Base-by-base conservation (phyloP, 768 basidiomycete species). In the Auricularia sp. region DNA sequence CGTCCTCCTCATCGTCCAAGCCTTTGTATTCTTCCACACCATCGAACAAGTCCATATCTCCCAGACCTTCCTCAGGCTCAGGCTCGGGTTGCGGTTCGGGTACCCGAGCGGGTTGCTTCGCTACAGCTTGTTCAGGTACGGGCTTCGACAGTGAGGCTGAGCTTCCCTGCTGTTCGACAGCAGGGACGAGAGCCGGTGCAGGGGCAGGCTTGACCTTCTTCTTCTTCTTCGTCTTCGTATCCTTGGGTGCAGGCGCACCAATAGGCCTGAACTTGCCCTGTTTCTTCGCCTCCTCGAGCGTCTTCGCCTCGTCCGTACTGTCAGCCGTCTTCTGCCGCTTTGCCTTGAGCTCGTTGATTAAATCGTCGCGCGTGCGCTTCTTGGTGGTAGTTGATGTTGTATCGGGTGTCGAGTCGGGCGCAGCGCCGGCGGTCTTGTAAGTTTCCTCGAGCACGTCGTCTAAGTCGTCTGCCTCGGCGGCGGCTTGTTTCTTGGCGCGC, bases 11-110 rank as follows among this genome's bases (percentile, higher is more conserved):
- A 3, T 76, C 82, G 3, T 84, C 81, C 6, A 89, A 72, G 1
- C 90, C 90, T 62, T 88, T 81, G 71, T 95, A 97, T 61, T 92
- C 91, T 8, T 88, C 93, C 3, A 85, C 90, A 63, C 78, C 94
- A 1, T 85, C 89, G 72, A 97, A 97, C 54, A 97, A 95, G 71
- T 96, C 90, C 51, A 92, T 82, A 63, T 92, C 85, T 10, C 14
- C 14, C 47, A 70, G 71, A 21, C 85, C 85, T n/a, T 67, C 66
- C 13, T 78, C 67, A 5, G 77, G 74, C 65, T 78, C 77, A 3
- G 76, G 73, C 63, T 80, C 76, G 0, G 75, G 72, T 65, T 62
- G 67, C 35, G 47, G 24, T 47, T 69, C 70, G 7, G 73, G 67
- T 56, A 68, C 63, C 14, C 58, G 64, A 24, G 64, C 64, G 18